phyloP scores from a whole-genome alignment of 2,329 filamentous ascomycete genomes.

The Elsinoe australis region DNA sequence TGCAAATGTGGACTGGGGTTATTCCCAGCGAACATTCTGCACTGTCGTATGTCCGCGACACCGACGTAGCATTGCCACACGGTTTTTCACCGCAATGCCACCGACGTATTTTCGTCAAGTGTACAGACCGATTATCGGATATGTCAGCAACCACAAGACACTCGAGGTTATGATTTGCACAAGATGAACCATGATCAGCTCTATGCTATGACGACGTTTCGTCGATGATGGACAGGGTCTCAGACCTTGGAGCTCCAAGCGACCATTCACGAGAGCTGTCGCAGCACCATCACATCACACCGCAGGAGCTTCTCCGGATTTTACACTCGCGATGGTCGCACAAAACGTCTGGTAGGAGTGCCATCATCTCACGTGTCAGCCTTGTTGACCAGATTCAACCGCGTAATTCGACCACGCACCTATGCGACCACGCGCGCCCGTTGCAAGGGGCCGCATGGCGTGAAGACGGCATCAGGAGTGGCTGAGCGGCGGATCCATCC shows the following conservation, averaged over 20 bases:
- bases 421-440: background rate
- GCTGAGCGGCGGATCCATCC: conserved; percentile 8
- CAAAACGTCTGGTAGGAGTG: conserved; percentile 12
- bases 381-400: conserved; percentile 10
- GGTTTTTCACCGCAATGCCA: conserved; percentile 4
- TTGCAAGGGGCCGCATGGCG: conserved; percentile 8
- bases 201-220: conserved; percentile 5
- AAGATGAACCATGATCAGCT: conserved; percentile 12
- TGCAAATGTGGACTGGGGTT: too few relatives aligned
- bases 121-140: too few relatives aligned
- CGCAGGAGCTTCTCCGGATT: conserved; percentile 4
- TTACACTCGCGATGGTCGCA: background rate
- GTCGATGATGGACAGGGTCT: conserved; percentile 11
- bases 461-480: conserved; percentile 11
- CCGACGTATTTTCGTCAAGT: conserved; percentile 14
- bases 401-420: conserved; percentile 8
- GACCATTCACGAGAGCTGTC: conserved; percentile 8
- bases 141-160: too few relatives aligned
- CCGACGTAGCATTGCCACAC: background rate
- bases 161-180: conserved; percentile 14
- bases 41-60: conserved; percentile 14
- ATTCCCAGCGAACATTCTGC: conserved; percentile 12
- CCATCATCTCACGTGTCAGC: conserved; percentile 16
- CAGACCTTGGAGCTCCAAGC: background rate
- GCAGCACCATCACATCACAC: conserved; percentile 12